Conservation (phyloP, 75 land plant species). For the Pseudotsuga menziesii region DNA sequence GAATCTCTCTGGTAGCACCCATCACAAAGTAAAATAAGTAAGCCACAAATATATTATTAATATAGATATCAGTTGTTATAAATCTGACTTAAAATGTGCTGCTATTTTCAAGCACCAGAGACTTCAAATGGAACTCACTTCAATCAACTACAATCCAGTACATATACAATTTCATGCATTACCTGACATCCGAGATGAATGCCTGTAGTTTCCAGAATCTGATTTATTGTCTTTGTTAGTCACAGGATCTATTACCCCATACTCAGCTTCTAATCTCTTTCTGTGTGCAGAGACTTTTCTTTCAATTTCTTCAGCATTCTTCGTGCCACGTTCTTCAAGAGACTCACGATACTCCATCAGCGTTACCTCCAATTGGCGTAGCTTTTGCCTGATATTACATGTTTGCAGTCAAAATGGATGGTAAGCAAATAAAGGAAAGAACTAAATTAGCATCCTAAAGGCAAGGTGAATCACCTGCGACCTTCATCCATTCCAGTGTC, state of each 20-base stretch:
- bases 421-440: background rate
- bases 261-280: slow-evolving; percentile 35
- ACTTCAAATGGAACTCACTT: background rate
- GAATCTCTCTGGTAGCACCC: slow-evolving; percentile 22
- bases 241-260: slow-evolving; percentile 25
- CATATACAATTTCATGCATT: slow-evolving; percentile 3
- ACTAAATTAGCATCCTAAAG: background rate
- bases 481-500: slow-evolving; percentile 47
- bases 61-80: background rate
- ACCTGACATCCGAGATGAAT: slow-evolving; percentile 12
- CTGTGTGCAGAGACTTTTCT: slow-evolving; percentile 38
- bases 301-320: slow-evolving; percentile 44
- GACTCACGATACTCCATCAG: slow-evolving; percentile 49
- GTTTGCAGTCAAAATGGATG: background rate
- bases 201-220: slow-evolving; percentile 5
- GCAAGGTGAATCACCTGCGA: slow-evolving; percentile 25
- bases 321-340: slow-evolving; percentile 45
- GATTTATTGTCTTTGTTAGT: slow-evolving; percentile 17
- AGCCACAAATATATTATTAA: background rate
- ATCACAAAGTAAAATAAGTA: slow-evolving; percentile 7
- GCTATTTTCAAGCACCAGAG: background rate
- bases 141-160: background rate
- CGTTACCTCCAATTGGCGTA: slow-evolving; percentile 39
- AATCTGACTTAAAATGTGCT: background rate
- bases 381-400: slow-evolving; percentile 41